phyloP scores from a whole-genome alignment of 2,329 filamentous ascomycete species.

The Mariannaea elegans region DNA sequence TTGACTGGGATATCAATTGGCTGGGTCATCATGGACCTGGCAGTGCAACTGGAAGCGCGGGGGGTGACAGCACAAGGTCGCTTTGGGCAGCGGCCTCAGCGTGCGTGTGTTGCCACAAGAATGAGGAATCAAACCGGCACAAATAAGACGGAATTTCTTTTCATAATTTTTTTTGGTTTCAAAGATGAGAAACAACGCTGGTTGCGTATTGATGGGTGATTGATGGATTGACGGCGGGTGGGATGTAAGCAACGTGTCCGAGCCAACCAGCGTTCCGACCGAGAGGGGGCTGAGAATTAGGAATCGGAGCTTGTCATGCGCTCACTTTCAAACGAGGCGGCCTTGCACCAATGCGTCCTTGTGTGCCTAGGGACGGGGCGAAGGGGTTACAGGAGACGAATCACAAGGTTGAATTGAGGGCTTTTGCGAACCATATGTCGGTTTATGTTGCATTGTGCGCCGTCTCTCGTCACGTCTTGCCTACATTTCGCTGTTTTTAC shows the following conservation, averaged over 20 bases:
- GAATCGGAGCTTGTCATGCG: conserved; percentile 21
- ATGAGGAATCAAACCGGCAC: conserved; percentile 8
- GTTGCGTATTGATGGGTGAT: not conserved
- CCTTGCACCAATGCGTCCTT: not conserved
- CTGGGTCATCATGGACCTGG: conserved; percentile 30
- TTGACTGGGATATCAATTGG: conserved; percentile 38
- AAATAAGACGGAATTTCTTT: not conserved
- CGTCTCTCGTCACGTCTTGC: not conserved
- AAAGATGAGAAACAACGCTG: not conserved
- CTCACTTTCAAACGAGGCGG: not conserved
- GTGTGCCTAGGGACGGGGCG: conserved; percentile 8
- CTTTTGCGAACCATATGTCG: conserved; percentile 11
- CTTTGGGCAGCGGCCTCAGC: conserved; percentile 1
- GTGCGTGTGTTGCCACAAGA: conserved; percentile 11
- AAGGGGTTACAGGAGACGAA: not conserved
- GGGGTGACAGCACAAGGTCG: not conserved
- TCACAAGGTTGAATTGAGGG: not conserved
- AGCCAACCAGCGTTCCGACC: conserved; percentile 6
- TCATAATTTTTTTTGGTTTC: too few species aligned
- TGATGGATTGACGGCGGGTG: not conserved
- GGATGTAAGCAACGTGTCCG: not conserved
- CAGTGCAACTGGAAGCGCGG: not conserved
- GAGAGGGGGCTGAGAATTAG: conserved; percentile 19
- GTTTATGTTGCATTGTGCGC: conserved; percentile 1
- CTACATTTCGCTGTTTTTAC: too few species aligned